Percentiles rank a stretch among this genome's conserved stretches.
Conservation (phyloP, 2,329 filamentous ascomycete genomes). For the Cladosporium sp. region DNA sequence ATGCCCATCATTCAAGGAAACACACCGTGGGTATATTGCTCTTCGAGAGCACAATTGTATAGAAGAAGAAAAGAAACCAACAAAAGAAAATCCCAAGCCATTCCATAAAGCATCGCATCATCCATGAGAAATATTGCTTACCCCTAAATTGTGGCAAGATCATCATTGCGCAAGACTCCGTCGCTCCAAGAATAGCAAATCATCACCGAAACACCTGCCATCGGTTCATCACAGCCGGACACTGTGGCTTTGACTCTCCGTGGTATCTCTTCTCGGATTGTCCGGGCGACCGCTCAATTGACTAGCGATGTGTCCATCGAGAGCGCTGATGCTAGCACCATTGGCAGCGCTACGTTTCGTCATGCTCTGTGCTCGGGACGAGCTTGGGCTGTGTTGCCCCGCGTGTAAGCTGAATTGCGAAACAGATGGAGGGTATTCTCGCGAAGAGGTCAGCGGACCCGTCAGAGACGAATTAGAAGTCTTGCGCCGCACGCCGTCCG, state of each 20-base stretch:
- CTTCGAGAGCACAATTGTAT: background rate
- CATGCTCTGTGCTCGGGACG: slow-evolving; percentile 13
- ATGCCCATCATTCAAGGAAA: background rate
- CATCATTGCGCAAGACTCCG: background rate
- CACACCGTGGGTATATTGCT: slow-evolving; percentile 7
- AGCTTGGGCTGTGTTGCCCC: slow-evolving; percentile 4
- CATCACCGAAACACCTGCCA: background rate
- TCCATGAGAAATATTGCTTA: background rate
- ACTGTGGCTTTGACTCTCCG: slow-evolving; percentile 7
- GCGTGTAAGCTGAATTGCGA: slow-evolving; percentile 19
- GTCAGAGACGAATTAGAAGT: slow-evolving; percentile 1
- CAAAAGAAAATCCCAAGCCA: background rate
- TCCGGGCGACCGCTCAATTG: slow-evolving; percentile 7
- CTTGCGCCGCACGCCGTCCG: background rate
- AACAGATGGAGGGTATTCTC: slow-evolving; percentile 12
- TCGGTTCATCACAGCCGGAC: background rate
- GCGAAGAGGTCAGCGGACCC: slow-evolving; percentile 13
- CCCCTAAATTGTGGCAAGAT: background rate
- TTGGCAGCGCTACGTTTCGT: background rate
- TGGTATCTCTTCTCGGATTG: slow-evolving; percentile 2
- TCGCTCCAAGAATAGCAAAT: background rate
- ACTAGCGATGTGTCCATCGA: slow-evolving; percentile 10
- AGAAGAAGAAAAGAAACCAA: background rate
- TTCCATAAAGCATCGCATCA: background rate
- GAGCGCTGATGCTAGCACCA: slow-evolving; percentile 1